phyloP scores from a whole-genome alignment of 805 yeast genomes.

The Myxozyma kluyveri region DNA sequence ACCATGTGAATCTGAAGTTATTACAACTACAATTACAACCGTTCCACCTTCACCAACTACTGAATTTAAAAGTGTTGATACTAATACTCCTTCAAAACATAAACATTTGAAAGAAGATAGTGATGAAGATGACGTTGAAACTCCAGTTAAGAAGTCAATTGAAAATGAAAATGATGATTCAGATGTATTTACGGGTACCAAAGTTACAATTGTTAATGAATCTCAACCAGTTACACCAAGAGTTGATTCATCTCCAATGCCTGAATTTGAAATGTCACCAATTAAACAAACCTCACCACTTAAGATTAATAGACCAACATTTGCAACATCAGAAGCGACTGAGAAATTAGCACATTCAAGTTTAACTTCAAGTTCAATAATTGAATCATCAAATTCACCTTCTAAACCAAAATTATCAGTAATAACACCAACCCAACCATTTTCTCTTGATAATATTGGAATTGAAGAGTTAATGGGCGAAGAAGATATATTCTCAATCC shows the following conservation, averaged over 20 bases:
- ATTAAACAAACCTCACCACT: neutral
- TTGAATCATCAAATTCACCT: neutral
- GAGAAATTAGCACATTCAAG: neutral
- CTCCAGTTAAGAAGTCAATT: neutral
- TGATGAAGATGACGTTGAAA: neutral
- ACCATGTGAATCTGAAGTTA: too few species aligned
- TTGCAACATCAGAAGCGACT: neutral
- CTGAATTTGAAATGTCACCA: neutral
- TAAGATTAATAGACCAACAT: neutral
- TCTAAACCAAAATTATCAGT: neutral
- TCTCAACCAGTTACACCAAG: neutral
- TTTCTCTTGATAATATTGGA: slow-evolving; percentile 12
- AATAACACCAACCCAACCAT: neutral
- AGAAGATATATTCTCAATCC: too few species aligned
- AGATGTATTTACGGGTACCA: neutral
- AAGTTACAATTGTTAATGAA: neutral
- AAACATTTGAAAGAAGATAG: neutral
- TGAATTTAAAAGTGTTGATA: slow-evolving; percentile 4
- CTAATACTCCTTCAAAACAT: neutral
- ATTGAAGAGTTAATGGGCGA: slow-evolving; percentile 7
- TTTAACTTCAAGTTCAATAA: neutral
- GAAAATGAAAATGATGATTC: neutral
- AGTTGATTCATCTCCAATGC: neutral
- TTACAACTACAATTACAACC: slow-evolving; percentile 9
- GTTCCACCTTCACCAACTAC: slow-evolving; percentile 11